Evolutionary conservation across 371 early-diverging fungal genomes (phyloP), one percentile per base, ranked within the genome.

Genomic region (Nematocida sp.): DNA sequence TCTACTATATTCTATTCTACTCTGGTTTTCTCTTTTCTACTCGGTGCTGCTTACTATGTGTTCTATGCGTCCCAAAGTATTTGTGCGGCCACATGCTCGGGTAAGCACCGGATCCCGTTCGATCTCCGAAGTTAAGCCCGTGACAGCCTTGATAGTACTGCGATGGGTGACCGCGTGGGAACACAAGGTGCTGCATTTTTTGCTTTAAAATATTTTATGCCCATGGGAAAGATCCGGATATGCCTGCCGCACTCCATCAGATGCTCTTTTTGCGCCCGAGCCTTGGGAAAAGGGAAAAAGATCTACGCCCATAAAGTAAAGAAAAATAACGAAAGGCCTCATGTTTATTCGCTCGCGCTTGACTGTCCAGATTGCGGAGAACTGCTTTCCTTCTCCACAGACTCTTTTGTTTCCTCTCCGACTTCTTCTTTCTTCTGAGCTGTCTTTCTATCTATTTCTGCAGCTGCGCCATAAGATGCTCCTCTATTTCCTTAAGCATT

Each of bases 151-250:
- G 66, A 57, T 65, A 65, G 66, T 65, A 65, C 66, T 65, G 66
- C 66, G 66, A 65, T 55, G 66, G 66, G 66, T 28, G 66, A 65
- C 66, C 66, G 66, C 66, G 66, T 65, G 66, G 66, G 66, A 65
- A 65, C 66, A 65, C 56, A 65, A 30, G 30, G 66, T 65, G 66
- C 66, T 65, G 64, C 64, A 63, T 23, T 63, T 63, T 63, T 63
- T 63, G 53, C n/a, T n/a, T n/a, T n/a, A n/a, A n/a, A n/a, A n/a
- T n/a, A n/a, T n/a, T n/a, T n/a, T n/a, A n/a, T n/a, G 13, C 20
- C 20, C 45, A 35, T 38, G 39, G 18, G 39, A 5, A 23, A 18
- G 7, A 11, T 33, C 11, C 11, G 39, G n/a, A 20, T 57, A 11
- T 7, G 5, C 13, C 39, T 57, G 7, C 59, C 59, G 7, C 28